Conservation (phyloP, 768 basidiomycete species). For the Vararia minispora region DNA sequence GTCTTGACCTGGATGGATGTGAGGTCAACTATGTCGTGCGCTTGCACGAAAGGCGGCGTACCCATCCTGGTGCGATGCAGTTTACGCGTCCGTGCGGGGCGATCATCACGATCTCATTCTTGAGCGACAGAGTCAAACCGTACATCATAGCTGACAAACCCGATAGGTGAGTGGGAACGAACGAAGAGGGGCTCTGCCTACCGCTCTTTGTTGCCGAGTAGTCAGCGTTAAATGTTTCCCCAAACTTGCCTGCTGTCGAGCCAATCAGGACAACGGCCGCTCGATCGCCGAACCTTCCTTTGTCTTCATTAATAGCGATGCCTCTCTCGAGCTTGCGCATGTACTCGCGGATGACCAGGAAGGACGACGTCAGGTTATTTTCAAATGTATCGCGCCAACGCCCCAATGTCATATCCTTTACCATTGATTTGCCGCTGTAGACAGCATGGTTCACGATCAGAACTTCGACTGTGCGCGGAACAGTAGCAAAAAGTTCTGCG, state of each 20-base stretch:
- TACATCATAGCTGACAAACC: constrained; percentile 53
- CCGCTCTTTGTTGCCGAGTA: constrained; percentile 62
- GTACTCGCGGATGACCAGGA: constrained; percentile 57
- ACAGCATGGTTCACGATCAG: constrained; percentile 55
- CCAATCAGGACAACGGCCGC: constrained; percentile 58
- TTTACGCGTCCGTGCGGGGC: constrained; percentile 66
- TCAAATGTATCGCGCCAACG: constrained; percentile 54
- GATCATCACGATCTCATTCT: constrained; percentile 74
- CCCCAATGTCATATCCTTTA: constrained; percentile 47
- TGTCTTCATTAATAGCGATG: constrained; percentile 19
- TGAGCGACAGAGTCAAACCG: constrained; percentile 53
- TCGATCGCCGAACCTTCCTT: constrained; percentile 27
- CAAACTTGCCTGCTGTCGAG: constrained; percentile 62
- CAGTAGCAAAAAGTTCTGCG: constrained; percentile 38
- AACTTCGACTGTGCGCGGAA: constrained; percentile 47
- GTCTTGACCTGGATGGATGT: too few relatives aligned
- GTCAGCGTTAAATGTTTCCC: constrained; percentile 57
- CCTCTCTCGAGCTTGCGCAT: constrained; percentile 30
- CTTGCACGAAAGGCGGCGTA: too few relatives aligned
- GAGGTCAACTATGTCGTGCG: too few relatives aligned
- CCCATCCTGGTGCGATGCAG: constrained; percentile 54
- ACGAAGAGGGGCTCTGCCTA: constrained; percentile 22
- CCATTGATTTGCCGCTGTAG: constrained; percentile 41
- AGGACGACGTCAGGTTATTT: constrained; percentile 55
- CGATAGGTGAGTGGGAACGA: too few relatives aligned